Base-by-base conservation (phyloP, 768 basidiomycete genomes). In the Rhodotorula graminis region DNA sequence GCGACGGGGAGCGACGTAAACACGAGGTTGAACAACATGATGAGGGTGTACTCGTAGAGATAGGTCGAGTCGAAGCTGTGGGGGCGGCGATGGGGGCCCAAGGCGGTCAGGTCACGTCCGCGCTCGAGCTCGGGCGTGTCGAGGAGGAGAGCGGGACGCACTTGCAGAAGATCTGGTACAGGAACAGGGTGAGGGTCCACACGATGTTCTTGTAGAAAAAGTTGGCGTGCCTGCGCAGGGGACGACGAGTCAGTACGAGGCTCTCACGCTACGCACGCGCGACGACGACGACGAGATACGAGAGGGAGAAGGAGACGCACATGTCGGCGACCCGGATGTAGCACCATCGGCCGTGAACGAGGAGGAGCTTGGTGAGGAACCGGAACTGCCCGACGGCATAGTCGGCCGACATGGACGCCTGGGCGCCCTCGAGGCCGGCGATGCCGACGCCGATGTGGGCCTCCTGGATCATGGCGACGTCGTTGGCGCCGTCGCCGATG, bases 401-500 rank as follows among this genome's bases (percentile, higher is more conserved):
- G 80, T 98, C 95, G 12, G 95, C 95, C 10, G 93, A 96, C 94
- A 97, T 97, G 61, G 95, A 94, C 44, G 95, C 95, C 81, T 98
- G 95, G 31, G 93, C 94, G 62, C 95, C 95, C 80, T 98, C 95
- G 50, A 94, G 86, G 58, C 95, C 95, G 76, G 92, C 87, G 40
- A 98, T 83, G 31, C 95, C 95, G 79, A 93, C 92, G 7, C 95
- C 95, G 75, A 98, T 89, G 80, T 98, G 93, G n/a, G 95, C 95
- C 79, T 95, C 95, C 80, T 98, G 95, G 70, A 98, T 98, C 95
- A 98, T 98, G 12, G 94, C 93, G 33, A 98, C 95, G 79, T 98
- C 95, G 79, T 98, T 98, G 25, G 95, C 95, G 49, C 74, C 93
- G 77, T 98, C 95, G 18, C 95, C 95, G 65, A 99, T 98, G 0